Conservation (phyloP, 2,329 filamentous ascomycete species). For the Emericellopsis atlantica region DNA sequence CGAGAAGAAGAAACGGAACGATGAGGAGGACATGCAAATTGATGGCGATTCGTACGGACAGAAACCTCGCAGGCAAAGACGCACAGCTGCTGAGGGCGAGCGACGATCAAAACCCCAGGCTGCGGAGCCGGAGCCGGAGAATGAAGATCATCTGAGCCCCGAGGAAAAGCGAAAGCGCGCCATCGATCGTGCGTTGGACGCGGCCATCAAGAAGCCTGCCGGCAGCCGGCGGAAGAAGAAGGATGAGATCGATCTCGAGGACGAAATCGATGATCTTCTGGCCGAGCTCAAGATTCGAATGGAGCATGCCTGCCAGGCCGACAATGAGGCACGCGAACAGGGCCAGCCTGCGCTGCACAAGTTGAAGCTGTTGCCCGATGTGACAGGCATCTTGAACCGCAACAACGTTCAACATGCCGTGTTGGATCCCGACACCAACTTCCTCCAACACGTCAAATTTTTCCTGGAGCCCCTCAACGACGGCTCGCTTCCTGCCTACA, state of each 20-base stretch:
- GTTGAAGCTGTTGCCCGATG: conserved; percentile 84
- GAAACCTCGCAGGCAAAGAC: conserved; percentile 33
- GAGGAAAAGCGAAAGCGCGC: conserved; percentile 76
- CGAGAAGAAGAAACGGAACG: conserved; percentile 48
- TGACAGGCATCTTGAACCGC: conserved; percentile 77
- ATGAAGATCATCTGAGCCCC: conserved; percentile 69
- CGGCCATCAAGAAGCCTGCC: conserved; percentile 68
- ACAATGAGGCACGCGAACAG: conserved; percentile 69
- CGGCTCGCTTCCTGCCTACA: conserved; percentile 87
- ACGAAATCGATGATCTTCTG: conserved; percentile 81
- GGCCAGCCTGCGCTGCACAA: conserved; percentile 82
- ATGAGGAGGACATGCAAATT: conserved; percentile 32
- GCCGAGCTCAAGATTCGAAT: conserved; percentile 78
- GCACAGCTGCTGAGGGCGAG: conserved; percentile 26
- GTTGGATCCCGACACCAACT: conserved; percentile 88
- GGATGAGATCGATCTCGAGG: conserved; percentile 85
- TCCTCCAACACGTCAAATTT: conserved; percentile 89
- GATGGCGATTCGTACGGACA: conserved; percentile 31
- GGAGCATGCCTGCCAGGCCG: conserved; percentile 78
- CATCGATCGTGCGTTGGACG: conserved; percentile 78
- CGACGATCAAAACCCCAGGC: conserved; percentile 33
- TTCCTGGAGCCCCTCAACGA: conserved; percentile 94
- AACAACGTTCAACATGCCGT: conserved; percentile 77
- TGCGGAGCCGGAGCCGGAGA: conserved; percentile 44
- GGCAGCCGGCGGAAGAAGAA: conserved; percentile 60